phyloP scores from a whole-genome alignment of 1,284 basidiomycete species.

The Papiliotrema nemorosa region DNA sequence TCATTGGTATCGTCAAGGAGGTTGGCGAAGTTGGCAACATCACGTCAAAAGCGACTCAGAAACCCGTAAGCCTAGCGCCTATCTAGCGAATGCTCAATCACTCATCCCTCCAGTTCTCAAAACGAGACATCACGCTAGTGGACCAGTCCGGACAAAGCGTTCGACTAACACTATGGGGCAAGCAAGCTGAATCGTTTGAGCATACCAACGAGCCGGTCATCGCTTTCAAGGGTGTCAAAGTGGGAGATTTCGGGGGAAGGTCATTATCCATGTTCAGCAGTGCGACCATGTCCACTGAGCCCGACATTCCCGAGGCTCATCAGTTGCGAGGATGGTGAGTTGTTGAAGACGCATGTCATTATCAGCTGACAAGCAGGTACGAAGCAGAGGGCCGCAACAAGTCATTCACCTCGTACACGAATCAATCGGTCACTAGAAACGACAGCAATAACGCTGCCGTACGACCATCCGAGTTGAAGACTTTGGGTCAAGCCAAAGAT shows the following conservation, averaged over 20 bases:
- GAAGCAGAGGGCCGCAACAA: conserved; percentile 63
- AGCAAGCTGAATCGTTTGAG: conserved; percentile 80
- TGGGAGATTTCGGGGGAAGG: conserved; percentile 90
- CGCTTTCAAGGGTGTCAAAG: conserved; percentile 93
- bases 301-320: conserved; percentile 84
- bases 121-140: conserved; percentile 83
- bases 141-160: conserved; percentile 79
- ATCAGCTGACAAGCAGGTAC: conserved; percentile 49
- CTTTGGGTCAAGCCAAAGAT: conserved; percentile 78
- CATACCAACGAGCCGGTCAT: conserved; percentile 63
- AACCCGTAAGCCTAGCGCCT: conserved; percentile 54
- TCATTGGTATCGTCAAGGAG: conserved; percentile 80
- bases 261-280: conserved; percentile 69
- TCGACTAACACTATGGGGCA: conserved; percentile 92
- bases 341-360: background rate
- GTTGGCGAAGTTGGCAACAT: conserved; percentile 66
- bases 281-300: conserved; percentile 74
- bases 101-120: conserved; percentile 59
- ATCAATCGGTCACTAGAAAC: conserved; percentile 29
- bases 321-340: conserved; percentile 81
- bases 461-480: conserved; percentile 67
- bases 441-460: conserved; percentile 28
- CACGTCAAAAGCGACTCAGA: conserved; percentile 66
- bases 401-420: conserved; percentile 69
- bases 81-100: background rate